Conservation (phyloP, 345 rosid genomes). For the Iberis pinnata region DNA sequence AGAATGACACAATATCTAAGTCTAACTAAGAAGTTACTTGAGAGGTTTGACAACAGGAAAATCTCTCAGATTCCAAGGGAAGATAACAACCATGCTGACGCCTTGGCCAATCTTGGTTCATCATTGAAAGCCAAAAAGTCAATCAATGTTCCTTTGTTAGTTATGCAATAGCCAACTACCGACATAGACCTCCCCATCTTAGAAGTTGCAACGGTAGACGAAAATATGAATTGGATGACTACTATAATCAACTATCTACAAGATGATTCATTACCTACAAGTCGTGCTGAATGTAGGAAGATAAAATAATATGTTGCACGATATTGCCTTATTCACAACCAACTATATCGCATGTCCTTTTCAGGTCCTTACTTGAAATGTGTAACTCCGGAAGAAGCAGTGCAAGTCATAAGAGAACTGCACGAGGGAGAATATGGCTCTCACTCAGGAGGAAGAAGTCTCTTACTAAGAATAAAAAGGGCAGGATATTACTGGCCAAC, state of each 20-base stretch:
- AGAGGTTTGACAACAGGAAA: background rate
- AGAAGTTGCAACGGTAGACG: background rate
- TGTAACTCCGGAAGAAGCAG: background rate
- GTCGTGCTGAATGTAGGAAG: background rate
- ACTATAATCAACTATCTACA: background rate
- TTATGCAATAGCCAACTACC: background rate
- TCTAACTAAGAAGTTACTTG: fast-evolving
- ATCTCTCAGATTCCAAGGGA: background rate
- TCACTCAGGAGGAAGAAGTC: no score
- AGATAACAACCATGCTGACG: background rate
- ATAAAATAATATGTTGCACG: background rate
- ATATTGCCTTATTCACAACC: background rate
- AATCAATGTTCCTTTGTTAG: background rate
- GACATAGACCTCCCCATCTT: background rate
- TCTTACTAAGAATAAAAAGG: background rate
- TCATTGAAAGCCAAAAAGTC: background rate
- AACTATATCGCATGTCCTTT: background rate
- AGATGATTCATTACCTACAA: background rate
- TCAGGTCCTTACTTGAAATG: background rate
- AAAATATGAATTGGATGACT: background rate
- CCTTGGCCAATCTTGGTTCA: background rate
- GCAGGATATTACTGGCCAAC: background rate
- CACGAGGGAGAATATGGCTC: no score
- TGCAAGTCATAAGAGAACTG: no score
- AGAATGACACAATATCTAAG: background rate